phyloP scores from a whole-genome alignment of 805 yeast species.

The Saturnispora galanensis region DNA sequence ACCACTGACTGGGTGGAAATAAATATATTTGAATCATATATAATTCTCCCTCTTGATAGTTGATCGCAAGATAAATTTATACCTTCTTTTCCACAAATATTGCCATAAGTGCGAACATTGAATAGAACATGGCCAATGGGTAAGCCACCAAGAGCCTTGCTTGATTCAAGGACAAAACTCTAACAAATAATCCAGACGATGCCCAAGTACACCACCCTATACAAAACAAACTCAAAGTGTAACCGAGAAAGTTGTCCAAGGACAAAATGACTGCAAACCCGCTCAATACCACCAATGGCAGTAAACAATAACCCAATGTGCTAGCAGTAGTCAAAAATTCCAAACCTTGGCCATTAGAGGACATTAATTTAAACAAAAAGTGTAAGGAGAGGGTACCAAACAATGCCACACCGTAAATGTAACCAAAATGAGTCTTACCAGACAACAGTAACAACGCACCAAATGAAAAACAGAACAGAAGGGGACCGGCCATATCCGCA shows the following conservation, averaged over 20 bases:
- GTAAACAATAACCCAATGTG: constrained; percentile 85
- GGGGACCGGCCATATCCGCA: constrained; percentile 91
- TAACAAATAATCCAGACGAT: constrained; percentile 85
- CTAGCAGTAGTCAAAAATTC: constrained; percentile 71
- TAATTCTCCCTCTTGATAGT: too few relatives aligned
- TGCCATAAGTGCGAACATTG: constrained; percentile 93
- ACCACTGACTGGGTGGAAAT: too few relatives aligned
- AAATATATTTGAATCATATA: too few relatives aligned
- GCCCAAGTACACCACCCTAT: constrained; percentile 89
- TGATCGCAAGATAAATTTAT: background rate
- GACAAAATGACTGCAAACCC: constrained; percentile 57
- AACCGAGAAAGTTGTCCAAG: constrained; percentile 69
- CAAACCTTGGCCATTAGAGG: constrained; percentile 33
- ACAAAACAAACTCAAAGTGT: constrained; percentile 51
- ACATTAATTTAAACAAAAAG: constrained; percentile 79
- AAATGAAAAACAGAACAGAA: constrained; percentile 76
- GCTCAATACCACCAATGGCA: constrained; percentile 77
- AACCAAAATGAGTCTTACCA: constrained; percentile 94
- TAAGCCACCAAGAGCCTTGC: constrained; percentile 89
- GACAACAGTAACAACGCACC: constrained; percentile 75
- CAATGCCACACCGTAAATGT: constrained; percentile 90
- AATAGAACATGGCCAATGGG: constrained; percentile 84
- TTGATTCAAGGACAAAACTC: constrained; percentile 71
- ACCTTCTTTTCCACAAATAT: constrained; percentile 43
- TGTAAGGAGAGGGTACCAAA: constrained; percentile 84